These are phyloP conservation scores for Monosporascus sp. DNA, from an alignment of 2,329 filamentous ascomycete genomes.

Conservation along the genomic window DNA sequence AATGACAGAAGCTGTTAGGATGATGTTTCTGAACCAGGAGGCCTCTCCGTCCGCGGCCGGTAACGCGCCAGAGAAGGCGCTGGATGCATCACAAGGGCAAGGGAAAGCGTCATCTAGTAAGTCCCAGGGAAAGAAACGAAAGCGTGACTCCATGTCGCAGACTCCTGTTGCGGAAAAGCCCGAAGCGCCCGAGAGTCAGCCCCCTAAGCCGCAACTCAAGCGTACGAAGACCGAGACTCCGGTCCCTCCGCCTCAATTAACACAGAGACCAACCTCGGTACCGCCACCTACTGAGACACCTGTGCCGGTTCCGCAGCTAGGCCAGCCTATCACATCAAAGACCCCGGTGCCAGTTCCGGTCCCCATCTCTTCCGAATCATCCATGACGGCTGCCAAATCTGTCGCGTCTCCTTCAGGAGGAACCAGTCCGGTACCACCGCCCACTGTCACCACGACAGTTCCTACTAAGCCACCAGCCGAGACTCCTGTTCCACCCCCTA, in stretches of 20 bases:
- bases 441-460: conserved; percentile 32
- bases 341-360: conserved; percentile 29
- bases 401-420: conserved; percentile 20
- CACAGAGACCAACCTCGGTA: conserved; percentile 27
- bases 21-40: conserved; percentile 35
- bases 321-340: conserved; percentile 24
- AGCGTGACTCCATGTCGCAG: conserved; percentile 35
- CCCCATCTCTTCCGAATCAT: conserved; percentile 22
- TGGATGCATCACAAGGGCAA: conserved; percentile 23
- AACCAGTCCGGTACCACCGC: conserved; percentile 25
- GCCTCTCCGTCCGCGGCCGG: conserved; percentile 28
- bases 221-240: conserved; percentile 55
- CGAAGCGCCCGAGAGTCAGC: conserved; percentile 16
- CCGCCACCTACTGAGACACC: conserved; percentile 27
- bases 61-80: conserved; percentile 24
- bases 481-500: conserved; percentile 35
- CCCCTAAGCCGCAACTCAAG: conserved; percentile 38
- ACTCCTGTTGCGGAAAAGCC: conserved; percentile 25
- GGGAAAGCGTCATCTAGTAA: conserved; percentile 17
- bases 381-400: conserved; percentile 19
- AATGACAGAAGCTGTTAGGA: conserved; percentile 43
- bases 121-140: conserved; percentile 36
- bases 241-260: conserved; percentile 39
- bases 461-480: conserved; percentile 33
- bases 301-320: conserved; percentile 26